A percentile compares a stretch with the other conserved stretches of the same genome.
phyloP scores from a whole-genome alignment of 2,329 filamentous ascomycete species.

The Penicillium sp. region DNA sequence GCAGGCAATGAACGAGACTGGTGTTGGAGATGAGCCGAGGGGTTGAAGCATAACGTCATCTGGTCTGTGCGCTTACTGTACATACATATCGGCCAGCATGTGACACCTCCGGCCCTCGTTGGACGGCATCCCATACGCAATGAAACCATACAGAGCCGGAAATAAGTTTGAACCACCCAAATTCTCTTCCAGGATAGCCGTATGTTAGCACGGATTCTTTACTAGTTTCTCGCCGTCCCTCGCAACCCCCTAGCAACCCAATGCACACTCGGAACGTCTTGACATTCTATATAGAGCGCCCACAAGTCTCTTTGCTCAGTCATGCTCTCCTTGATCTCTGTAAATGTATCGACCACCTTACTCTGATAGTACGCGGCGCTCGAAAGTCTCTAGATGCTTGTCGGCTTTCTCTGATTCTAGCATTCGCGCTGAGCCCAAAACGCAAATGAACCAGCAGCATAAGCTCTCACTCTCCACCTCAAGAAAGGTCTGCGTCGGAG shows the following conservation, averaged over 20 bases:
- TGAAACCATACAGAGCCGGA: neutral
- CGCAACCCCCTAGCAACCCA: neutral
- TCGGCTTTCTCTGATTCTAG: neutral
- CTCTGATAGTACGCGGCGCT: neutral
- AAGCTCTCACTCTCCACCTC: neutral
- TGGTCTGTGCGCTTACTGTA: neutral
- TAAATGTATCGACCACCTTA: neutral
- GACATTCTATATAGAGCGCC: neutral
- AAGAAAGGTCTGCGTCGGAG: neutral
- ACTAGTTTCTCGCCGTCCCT: neutral
- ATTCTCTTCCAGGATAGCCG: neutral
- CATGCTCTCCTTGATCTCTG: neutral
- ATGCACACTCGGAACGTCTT: neutral
- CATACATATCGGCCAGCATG: neutral
- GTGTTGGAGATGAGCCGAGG: neutral
- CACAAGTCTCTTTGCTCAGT: neutral
- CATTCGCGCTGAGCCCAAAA: neutral
- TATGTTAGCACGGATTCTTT: too few species aligned
- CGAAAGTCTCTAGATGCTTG: neutral
- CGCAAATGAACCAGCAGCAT: neutral
- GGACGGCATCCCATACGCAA: neutral
- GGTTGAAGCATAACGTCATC: constrained; percentile 1
- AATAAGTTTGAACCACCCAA: neutral
- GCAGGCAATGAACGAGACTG: neutral
- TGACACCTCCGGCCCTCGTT: neutral